Percentiles rank a stretch among this genome's conserved stretches.
phyloP scores from a whole-genome alignment of 208 protist genomes.

The Leishmania guyanensis region DNA sequence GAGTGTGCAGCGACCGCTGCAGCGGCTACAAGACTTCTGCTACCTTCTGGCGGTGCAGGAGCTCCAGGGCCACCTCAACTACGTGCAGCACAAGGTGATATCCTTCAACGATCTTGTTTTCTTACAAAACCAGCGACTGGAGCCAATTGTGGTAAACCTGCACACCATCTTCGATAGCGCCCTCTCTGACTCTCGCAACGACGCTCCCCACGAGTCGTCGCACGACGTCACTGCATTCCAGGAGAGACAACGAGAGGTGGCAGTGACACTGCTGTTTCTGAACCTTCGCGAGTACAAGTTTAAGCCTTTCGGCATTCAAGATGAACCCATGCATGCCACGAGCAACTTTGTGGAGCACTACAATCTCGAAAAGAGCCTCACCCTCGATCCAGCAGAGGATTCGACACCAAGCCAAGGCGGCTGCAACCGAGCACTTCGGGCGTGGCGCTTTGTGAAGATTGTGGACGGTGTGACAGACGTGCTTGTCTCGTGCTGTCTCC shows the following conservation, averaged over 20 bases:
- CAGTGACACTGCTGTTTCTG: conserved; percentile 65
- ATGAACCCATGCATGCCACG: conserved; percentile 44
- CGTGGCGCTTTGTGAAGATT: conserved; percentile 81
- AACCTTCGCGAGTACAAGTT: conserved; percentile 87
- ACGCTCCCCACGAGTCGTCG: conserved; percentile 1
- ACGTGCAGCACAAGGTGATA: conserved; percentile 83
- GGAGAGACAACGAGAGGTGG: conserved; percentile 39
- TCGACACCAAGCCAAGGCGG: background rate
- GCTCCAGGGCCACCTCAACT: conserved; percentile 86
- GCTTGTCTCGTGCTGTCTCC: conserved; percentile 80
- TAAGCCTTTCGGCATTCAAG: conserved; percentile 78
- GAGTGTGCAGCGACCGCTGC: conserved; percentile 58
- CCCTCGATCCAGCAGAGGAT: conserved; percentile 20
- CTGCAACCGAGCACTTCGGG: background rate
- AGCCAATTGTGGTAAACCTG: conserved; percentile 56
- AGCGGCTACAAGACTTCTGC: conserved; percentile 85
- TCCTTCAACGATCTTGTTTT: conserved; percentile 87
- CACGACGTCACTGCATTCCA: background rate
- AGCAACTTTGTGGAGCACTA: conserved; percentile 91
- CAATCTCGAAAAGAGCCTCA: conserved; percentile 54
- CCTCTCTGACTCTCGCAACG: background rate
- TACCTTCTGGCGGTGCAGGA: conserved; percentile 89
- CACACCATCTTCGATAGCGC: conserved; percentile 13
- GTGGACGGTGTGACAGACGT: conserved; percentile 84
- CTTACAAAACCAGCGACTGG: conserved; percentile 71